phyloP scores from a whole-genome alignment of 2,329 filamentous ascomycete species.

The Fusarium udum region DNA sequence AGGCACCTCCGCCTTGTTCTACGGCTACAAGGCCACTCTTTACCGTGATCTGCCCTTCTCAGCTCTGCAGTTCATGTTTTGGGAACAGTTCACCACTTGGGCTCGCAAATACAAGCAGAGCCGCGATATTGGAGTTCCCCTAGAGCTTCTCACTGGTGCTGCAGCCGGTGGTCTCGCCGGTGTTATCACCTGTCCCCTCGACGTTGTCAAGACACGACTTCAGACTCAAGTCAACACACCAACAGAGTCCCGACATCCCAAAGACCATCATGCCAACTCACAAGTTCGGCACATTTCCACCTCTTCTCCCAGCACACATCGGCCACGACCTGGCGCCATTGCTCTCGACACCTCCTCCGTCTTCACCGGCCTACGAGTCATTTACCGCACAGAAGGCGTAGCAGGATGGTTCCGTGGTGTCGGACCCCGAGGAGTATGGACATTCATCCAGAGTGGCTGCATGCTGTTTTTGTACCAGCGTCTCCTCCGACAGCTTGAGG shows the following conservation, averaged over 20 bases:
- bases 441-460: conserved; percentile 93
- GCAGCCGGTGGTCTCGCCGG: conserved; percentile 92
- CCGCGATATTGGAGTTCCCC: conserved; percentile 82
- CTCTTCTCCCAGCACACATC: conserved; percentile 85
- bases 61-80: conserved; percentile 96
- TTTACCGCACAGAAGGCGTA: conserved; percentile 90
- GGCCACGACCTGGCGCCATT: conserved; percentile 79
- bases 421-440: conserved; percentile 93
- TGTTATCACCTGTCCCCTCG: conserved; percentile 92
- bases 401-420: conserved; percentile 94
- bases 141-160: conserved; percentile 90
- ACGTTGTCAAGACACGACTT: conserved; percentile 96
- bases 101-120: conserved; percentile 82
- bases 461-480: conserved; percentile 97
- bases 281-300: conserved; percentile 85
- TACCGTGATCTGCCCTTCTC: conserved; percentile 96
- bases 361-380: conserved; percentile 81
- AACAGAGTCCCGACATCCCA: conserved; percentile 41
- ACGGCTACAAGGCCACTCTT: conserved; percentile 96
- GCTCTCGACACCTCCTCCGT: conserved; percentile 91
- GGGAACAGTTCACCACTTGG: conserved; percentile 89
- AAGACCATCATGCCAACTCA: conserved; percentile 49
- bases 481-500: conserved; percentile 79
- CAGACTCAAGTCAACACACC: conserved; percentile 81
- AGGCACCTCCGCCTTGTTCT: conserved; percentile 86